phyloP scores from a whole-genome alignment of 192 early-diverging fungal genomes.

The Rhizophlyctis rosea region DNA sequence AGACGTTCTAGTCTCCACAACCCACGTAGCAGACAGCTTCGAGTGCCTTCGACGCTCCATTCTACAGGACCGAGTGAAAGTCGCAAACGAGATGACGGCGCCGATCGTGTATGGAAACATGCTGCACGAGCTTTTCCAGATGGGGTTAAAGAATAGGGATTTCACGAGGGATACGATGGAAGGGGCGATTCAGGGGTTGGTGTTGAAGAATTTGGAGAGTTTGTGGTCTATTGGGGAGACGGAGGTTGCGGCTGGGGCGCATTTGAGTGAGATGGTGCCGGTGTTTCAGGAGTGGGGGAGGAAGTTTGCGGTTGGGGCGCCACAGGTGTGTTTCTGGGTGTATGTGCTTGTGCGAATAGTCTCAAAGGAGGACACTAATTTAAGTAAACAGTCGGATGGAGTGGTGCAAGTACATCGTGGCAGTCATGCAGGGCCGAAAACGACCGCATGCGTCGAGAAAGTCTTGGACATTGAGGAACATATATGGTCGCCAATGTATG shows the following conservation, averaged over 20 bases:
- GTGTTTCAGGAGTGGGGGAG: constrained; percentile 29
- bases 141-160: constrained; percentile 51
- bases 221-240: constrained; percentile 70
- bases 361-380: constrained; percentile 10
- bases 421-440: constrained; percentile 12
- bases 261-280: constrained; percentile 51
- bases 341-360: neutral
- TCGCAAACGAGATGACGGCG: constrained; percentile 40
- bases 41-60: constrained; percentile 75
- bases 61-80: constrained; percentile 62
- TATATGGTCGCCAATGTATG: constrained; percentile 88
- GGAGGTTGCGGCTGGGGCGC: constrained; percentile 47
- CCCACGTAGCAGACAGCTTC: constrained; percentile 72
- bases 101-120: constrained; percentile 75
- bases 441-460: constrained; percentile 55
- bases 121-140: constrained; percentile 80
- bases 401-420: constrained; percentile 3
- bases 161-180: constrained; percentile 56
- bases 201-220: constrained; percentile 55
- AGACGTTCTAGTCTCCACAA: constrained; percentile 74
- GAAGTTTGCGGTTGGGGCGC: constrained; percentile 9
- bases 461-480: constrained; percentile 87
- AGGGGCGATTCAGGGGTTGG: constrained; percentile 42
- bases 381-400: constrained; percentile 12
- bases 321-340: neutral